A percentile compares a stretch with the other conserved stretches of the same genome.
Evolutionary conservation across 2,329 filamentous ascomycete genomes (phyloP).

Genomic region (Aureobasidium uvarum): DNA sequence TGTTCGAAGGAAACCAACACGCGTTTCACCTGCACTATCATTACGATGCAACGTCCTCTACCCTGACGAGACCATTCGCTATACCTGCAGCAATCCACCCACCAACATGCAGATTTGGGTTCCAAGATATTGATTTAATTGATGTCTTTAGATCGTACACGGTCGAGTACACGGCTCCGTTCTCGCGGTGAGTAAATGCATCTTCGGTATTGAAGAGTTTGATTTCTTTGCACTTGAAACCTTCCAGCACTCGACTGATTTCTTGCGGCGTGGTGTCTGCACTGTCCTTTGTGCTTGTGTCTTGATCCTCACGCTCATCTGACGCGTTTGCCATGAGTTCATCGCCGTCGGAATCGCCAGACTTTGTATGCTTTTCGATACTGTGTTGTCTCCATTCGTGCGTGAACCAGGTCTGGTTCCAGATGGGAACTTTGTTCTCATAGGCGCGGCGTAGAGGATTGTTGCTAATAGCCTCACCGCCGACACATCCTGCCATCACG

Average conservation of each 20-base stretch:
- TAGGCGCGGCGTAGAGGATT: constrained; percentile 55
- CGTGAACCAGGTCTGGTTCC: constrained; percentile 57
- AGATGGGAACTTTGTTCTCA: constrained; percentile 51
- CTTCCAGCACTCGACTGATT: constrained; percentile 43
- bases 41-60: constrained; percentile 47
- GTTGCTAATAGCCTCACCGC: constrained; percentile 52
- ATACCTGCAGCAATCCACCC: constrained; percentile 54
- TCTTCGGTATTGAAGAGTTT: constrained; percentile 32
- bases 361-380: constrained; percentile 24
- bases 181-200: constrained; percentile 30
- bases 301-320: not conserved
- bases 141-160: constrained; percentile 48
- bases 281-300: not conserved
- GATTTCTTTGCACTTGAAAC: constrained; percentile 40
- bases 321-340: not conserved
- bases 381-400: constrained; percentile 52
- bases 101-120: constrained; percentile 50
- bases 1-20: not conserved
- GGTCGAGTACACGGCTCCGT: constrained; percentile 37
- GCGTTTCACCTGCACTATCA: not conserved
- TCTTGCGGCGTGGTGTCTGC: constrained; percentile 25
- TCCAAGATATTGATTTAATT: constrained; percentile 50
- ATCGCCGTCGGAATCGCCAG: not conserved
- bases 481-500: constrained; percentile 52
- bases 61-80: constrained; percentile 49